Evolutionary conservation across 805 yeast species (phyloP).

Genomic region (Wickerhamomyces sydowiorum): DNA sequence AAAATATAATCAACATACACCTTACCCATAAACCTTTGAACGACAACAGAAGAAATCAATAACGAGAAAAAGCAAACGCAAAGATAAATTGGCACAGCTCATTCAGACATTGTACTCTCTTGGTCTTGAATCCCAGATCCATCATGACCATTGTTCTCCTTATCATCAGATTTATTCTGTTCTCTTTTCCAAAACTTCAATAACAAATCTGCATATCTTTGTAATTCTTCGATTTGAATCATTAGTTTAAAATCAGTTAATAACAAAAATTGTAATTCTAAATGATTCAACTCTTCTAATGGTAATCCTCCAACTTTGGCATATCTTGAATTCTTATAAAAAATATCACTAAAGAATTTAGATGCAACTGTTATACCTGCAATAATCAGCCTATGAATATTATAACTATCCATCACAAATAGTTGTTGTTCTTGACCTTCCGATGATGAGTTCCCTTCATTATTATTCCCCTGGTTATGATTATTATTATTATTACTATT

Average conservation of each 20-base stretch:
- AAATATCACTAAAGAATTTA: slow-evolving; percentile 90
- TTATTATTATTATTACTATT: no score
- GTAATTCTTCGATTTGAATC: slow-evolving; percentile 87
- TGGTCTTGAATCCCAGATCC: background rate
- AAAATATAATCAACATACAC: no score
- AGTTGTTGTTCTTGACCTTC: slow-evolving; percentile 41
- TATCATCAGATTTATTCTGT: slow-evolving; percentile 14
- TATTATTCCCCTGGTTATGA: background rate
- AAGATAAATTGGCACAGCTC: no score
- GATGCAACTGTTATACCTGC: slow-evolving; percentile 95
- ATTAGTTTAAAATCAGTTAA: slow-evolving; percentile 80
- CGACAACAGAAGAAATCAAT: no score
- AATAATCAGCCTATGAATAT: slow-evolving; percentile 88
- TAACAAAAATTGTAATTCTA: slow-evolving; percentile 84
- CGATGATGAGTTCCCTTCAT: slow-evolving; percentile 18
- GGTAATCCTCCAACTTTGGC: slow-evolving; percentile 96
- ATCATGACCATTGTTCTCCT: background rate
- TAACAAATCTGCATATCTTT: slow-evolving; percentile 81
- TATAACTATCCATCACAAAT: slow-evolving; percentile 93
- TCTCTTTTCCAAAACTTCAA: slow-evolving; percentile 81
- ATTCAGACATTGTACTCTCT: background rate
- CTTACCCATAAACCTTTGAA: no score
- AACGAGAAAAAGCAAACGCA: no score
- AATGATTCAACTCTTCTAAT: slow-evolving; percentile 83
- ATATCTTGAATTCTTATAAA: slow-evolving; percentile 89